Conservation (phyloP, 495 filamentous ascomycete genomes). For the Lasiosphaeria miniovina region DNA sequence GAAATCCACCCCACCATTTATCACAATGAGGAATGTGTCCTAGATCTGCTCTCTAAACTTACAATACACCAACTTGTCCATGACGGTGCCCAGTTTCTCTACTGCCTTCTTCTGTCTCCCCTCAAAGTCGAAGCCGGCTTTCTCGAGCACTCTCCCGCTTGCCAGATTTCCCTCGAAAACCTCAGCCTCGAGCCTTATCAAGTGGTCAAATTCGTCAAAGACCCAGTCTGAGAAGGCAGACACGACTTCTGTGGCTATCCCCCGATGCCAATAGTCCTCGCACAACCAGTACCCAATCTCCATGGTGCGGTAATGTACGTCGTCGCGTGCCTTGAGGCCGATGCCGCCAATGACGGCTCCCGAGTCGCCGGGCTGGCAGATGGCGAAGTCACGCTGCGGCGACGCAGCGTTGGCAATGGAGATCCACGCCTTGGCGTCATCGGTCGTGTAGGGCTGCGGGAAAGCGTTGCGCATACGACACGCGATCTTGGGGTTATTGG, state of each 20-base stretch:
- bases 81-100: not conserved
- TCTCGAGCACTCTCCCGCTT: slow-evolving; percentile 35
- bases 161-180: slow-evolving; percentile 31
- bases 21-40: not conserved
- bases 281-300: slow-evolving; percentile 42
- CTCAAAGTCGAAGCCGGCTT: slow-evolving; percentile 38
- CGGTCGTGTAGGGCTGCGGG: slow-evolving; percentile 37
- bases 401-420: not conserved
- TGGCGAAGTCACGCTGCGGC: slow-evolving; percentile 28
- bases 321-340: slow-evolving; percentile 27
- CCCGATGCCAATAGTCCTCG: slow-evolving; percentile 35
- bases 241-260: slow-evolving; percentile 31
- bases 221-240: slow-evolving; percentile 30
- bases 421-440: slow-evolving; percentile 31
- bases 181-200: slow-evolving; percentile 34
- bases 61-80: not conserved
- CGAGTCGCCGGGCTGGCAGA: slow-evolving; percentile 25
- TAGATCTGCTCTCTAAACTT: not conserved
- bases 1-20: no score
- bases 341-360: slow-evolving; percentile 28
- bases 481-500: slow-evolving; percentile 32
- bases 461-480: slow-evolving; percentile 36
- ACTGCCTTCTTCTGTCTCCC: slow-evolving; percentile 16
- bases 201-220: slow-evolving; percentile 28
- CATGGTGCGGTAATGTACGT: slow-evolving; percentile 32